These are phyloP conservation scores for Pulveroboletus ravenelii DNA, from an alignment of 768 basidiomycete genomes.

Conservation along the genomic window DNA sequence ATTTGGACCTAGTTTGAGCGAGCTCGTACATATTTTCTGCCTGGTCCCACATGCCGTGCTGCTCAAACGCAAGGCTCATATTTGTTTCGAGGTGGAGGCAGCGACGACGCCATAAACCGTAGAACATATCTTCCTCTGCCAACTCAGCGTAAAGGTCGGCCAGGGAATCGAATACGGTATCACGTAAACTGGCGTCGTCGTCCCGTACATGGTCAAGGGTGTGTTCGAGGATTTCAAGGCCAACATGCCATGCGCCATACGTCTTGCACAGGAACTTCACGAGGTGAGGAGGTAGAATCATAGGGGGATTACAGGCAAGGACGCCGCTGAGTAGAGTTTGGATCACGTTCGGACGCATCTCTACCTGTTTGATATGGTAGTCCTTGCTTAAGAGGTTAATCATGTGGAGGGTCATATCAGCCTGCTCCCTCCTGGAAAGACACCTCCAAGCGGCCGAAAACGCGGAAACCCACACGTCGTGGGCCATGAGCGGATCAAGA, in stretches of 20 bases:
- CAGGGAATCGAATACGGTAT: slow-evolving; percentile 84
- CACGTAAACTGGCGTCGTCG: slow-evolving; percentile 73
- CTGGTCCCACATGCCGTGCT: slow-evolving; percentile 96
- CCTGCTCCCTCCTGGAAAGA: slow-evolving; percentile 82
- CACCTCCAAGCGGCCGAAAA: slow-evolving; percentile 86
- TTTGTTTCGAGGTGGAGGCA: slow-evolving; percentile 89
- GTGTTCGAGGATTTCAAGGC: slow-evolving; percentile 76
- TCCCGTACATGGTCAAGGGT: slow-evolving; percentile 78
- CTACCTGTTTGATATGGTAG: slow-evolving; percentile 85
- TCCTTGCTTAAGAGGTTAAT: slow-evolving; percentile 89
- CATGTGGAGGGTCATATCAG: slow-evolving; percentile 83
- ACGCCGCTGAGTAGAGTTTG: slow-evolving; percentile 85
- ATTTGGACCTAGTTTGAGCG: slow-evolving; percentile 81
- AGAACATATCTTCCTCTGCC: slow-evolving; percentile 94
- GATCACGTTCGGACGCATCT: slow-evolving; percentile 86
- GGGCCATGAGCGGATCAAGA: slow-evolving; percentile 70
- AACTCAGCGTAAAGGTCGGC: slow-evolving; percentile 95
- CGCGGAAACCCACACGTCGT: slow-evolving; percentile 81
- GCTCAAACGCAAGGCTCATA: slow-evolving; percentile 82
- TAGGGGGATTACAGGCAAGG: slow-evolving; percentile 79
- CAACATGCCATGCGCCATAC: slow-evolving; percentile 93
- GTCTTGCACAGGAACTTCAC: slow-evolving; percentile 96
- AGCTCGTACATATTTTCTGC: slow-evolving; percentile 84
- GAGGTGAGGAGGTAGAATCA: slow-evolving; percentile 89
- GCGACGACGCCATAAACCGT: slow-evolving; percentile 91